Evolutionary conservation across 352 stramenopile genomes (phyloP).

Genomic region (Phytopythium cucurbitacearum): DNA sequence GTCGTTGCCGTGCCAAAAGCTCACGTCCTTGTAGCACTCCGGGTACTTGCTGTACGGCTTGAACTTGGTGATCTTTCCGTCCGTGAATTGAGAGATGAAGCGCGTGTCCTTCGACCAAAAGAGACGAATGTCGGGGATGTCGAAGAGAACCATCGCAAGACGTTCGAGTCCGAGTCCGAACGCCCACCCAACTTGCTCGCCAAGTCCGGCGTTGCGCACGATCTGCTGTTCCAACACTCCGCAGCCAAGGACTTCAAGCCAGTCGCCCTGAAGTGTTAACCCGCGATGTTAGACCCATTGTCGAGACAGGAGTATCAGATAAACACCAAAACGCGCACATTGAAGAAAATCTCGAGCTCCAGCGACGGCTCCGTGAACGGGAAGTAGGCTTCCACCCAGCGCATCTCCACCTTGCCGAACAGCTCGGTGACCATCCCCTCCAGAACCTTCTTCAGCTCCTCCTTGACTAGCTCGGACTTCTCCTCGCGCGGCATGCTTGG

Average conservation of each 20-base stretch:
- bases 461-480: conserved; percentile 75
- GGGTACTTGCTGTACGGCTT: conserved; percentile 99
- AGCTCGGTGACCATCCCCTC: conserved; percentile 94
- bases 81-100: conserved; percentile 92
- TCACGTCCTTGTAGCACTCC: conserved; percentile 98
- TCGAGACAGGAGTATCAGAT: too few relatives aligned
- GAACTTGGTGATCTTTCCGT: conserved; percentile 94
- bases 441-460: conserved; percentile 94
- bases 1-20: conserved; percentile 92
- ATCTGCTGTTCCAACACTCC: conserved; percentile 96
- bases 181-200: conserved; percentile 94
- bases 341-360: conserved; percentile 98
- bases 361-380: conserved; percentile 98
- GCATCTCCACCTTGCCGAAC: conserved; percentile 92
- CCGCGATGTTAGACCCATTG: not conserved
- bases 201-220: conserved; percentile 80
- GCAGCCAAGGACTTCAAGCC: conserved; percentile 98
- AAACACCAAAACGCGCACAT: conserved; percentile 33
- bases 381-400: conserved; percentile 99
- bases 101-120: conserved; percentile 97
- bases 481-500: conserved; percentile 52
- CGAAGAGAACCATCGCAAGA: conserved; percentile 98
- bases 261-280: conserved; percentile 74
- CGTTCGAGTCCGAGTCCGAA: conserved; percentile 98
- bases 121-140: conserved; percentile 99